phyloP scores from a whole-genome alignment of 257 asterid species.

The Solanum peruvianum region DNA sequence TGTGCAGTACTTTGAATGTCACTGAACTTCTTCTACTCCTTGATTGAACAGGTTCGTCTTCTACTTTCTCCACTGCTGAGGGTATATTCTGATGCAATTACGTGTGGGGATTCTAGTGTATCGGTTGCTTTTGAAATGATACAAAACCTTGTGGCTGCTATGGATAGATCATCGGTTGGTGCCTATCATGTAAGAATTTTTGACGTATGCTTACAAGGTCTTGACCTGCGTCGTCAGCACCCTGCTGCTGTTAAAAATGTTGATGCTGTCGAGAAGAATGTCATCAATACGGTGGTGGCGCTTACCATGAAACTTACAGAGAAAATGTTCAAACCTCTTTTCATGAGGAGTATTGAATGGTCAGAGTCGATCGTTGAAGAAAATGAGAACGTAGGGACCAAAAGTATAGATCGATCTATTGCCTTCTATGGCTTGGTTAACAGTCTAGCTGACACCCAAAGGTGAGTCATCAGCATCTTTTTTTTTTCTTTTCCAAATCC shows the following conservation, averaged over 20 bases:
- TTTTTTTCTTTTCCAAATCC: background rate
- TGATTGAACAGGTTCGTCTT: slow-evolving; percentile 60
- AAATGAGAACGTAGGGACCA: slow-evolving; percentile 18
- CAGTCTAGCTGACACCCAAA: slow-evolving; percentile 68
- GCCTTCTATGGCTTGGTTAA: slow-evolving; percentile 75
- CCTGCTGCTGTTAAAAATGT: slow-evolving; percentile 42
- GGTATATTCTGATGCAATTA: slow-evolving; percentile 48
- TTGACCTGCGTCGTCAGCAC: slow-evolving; percentile 71
- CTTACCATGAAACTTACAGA: slow-evolving; percentile 84
- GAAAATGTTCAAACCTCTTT: slow-evolving; percentile 73
- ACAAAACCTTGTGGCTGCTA: slow-evolving; percentile 44
- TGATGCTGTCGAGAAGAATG: slow-evolving; percentile 57
- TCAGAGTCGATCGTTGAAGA: slow-evolving; percentile 44
- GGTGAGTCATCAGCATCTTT: slow-evolving; percentile 30
- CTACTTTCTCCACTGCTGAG: slow-evolving; percentile 62
- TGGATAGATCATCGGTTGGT: slow-evolving; percentile 68
- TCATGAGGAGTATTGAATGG: slow-evolving; percentile 86
- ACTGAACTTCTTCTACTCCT: background rate
- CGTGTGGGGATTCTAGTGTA: slow-evolving; percentile 60
- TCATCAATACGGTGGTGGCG: slow-evolving; percentile 45
- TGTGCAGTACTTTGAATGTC: background rate
- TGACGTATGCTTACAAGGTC: slow-evolving; percentile 78
- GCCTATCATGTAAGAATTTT: slow-evolving; percentile 66
- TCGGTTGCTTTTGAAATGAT: slow-evolving; percentile 63
- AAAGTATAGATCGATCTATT: slow-evolving; percentile 45